A percentile compares a stretch with the other conserved stretches of the same genome.
Evolutionary conservation across 2,329 filamentous ascomycete genomes (phyloP).

Genomic region (Mollisiaceae sp.): DNA sequence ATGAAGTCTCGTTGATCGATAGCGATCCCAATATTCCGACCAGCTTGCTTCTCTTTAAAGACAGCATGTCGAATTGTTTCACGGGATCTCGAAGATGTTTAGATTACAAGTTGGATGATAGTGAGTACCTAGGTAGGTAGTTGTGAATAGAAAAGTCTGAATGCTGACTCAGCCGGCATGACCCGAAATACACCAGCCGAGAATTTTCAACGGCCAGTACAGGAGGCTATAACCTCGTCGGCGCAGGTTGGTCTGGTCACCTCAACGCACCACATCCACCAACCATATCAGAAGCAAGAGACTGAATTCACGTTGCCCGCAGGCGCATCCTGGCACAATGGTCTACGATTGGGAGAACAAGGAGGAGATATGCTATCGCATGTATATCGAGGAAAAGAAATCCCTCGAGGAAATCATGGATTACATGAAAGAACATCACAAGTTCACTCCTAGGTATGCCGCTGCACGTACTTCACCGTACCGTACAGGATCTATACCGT

Average conservation of each 20-base stretch:
- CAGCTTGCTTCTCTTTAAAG: neutral
- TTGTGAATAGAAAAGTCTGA: too few relatives aligned
- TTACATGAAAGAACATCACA: slow-evolving; percentile 67
- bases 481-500: slow-evolving; percentile 29
- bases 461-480: slow-evolving; percentile 28
- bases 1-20: slow-evolving; percentile 1
- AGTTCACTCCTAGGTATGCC: slow-evolving; percentile 68
- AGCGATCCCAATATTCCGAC: slow-evolving; percentile 18
- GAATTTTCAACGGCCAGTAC: slow-evolving; percentile 14
- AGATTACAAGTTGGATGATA: too few relatives aligned
- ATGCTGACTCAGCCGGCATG: neutral
- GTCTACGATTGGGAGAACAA: slow-evolving; percentile 72
- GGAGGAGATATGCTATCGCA: slow-evolving; percentile 66
- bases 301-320: slow-evolving; percentile 10
- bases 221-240: slow-evolving; percentile 23
- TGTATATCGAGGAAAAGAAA: slow-evolving; percentile 79
- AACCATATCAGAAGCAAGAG: slow-evolving; percentile 14
- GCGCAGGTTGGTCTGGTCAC: slow-evolving; percentile 29
- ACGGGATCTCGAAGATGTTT: slow-evolving; percentile 45
- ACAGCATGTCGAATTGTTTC: slow-evolving; percentile 35
- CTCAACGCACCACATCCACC: slow-evolving; percentile 30
- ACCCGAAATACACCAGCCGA: neutral
- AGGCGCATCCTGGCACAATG: slow-evolving; percentile 35
- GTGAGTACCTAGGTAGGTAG: too few relatives aligned
- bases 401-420: slow-evolving; percentile 76